Evolutionary conservation across 768 basidiomycete species (phyloP).

Genomic region (Naganishia friedmannii): DNA sequence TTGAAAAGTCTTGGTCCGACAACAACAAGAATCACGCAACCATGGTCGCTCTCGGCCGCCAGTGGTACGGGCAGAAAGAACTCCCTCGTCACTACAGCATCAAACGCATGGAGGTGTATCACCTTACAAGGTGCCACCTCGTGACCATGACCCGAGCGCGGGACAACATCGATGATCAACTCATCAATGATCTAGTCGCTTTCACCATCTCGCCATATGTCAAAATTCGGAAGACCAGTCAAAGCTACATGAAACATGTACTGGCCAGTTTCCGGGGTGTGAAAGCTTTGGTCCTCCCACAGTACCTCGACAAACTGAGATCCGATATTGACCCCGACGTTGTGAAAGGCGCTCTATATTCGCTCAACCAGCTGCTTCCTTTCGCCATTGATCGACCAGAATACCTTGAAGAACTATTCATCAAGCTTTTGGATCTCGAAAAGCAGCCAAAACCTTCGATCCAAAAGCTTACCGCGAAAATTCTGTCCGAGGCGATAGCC

Average conservation of each 20-base stretch:
- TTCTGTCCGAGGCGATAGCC: slow-evolving; percentile 14
- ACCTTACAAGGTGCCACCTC: slow-evolving; percentile 20
- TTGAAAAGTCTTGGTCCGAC: slow-evolving; percentile 41
- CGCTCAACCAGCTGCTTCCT: slow-evolving; percentile 61
- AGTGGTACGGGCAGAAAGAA: slow-evolving; percentile 23
- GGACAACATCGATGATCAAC: slow-evolving; percentile 52
- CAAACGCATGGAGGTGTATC: slow-evolving; percentile 31
- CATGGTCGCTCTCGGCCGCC: slow-evolving; percentile 11
- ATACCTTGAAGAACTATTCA: slow-evolving; percentile 13
- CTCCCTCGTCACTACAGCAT: slow-evolving; percentile 23
- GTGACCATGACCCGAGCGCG: slow-evolving; percentile 32
- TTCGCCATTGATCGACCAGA: slow-evolving; percentile 36
- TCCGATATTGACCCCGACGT: slow-evolving; percentile 77
- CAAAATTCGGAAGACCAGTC: slow-evolving; percentile 31
- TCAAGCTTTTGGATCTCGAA: slow-evolving; percentile 16
- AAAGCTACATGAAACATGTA: slow-evolving; percentile 23
- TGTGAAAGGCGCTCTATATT: slow-evolving; percentile 90
- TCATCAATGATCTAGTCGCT: slow-evolving; percentile 53
- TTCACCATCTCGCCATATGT: slow-evolving; percentile 53
- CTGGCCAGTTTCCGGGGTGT: slow-evolving; percentile 50
- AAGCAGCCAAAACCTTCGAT: slow-evolving; percentile 12
- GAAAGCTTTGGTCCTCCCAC: slow-evolving; percentile 50
- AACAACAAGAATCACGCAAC: slow-evolving; percentile 14
- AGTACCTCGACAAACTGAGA: slow-evolving; percentile 52
- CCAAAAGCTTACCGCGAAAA: slow-evolving; percentile 10